Base-by-base conservation (phyloP, 2,329 filamentous ascomycete species). In the Fusarium anthophilum region DNA sequence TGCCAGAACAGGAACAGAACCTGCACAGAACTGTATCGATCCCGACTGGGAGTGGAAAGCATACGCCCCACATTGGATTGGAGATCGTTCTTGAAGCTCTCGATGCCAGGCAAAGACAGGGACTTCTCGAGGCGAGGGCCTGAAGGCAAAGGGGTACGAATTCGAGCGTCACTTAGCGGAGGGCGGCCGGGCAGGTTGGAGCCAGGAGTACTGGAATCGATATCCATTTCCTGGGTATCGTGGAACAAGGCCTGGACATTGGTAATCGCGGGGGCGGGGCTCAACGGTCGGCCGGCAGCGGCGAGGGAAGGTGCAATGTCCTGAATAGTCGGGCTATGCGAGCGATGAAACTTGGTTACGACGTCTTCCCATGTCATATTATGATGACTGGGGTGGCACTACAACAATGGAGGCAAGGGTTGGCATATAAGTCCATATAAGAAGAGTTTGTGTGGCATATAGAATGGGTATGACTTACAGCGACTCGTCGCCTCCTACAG, bases 301-400 rank as follows among this genome's bases (percentile, higher is more conserved):
- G 83, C 78, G 24, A 82, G 71, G 26, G 82, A 81, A 38, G 85
- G 83, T 37, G 84, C 83, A 50, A 88, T 85, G 30, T 89, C 87
- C 66, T 86, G 86, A 53, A 87, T 82, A 35, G 80, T 81, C 38
- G 88, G 87, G 73, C 87, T 89, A 63, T 87, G 84, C 45, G 86
- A 85, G 65, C 86, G 84, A 80, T 84, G 82, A 63, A 88, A 90
- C 75, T 89, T 90, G 76, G 82, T 83, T 53, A 87, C 83, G 22
- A 88, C 86, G 70, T 90, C 88, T 78, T 90, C 88, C 88, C 88
- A 91, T 17, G 87, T 89, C 87, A 90, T 87, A 73, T 87, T 87
- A 73, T 90, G 88, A 78, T 91, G 89, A 73, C 85, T 87, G 20
- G 89, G 88, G 74, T 90, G 87, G 78, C 89, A 91, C 88, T 89